A percentile compares a stretch with the other conserved stretches of the same genome.
Evolutionary conservation across 306 rosid species (phyloP).

Genomic region (Echinosophora koreensis): DNA sequence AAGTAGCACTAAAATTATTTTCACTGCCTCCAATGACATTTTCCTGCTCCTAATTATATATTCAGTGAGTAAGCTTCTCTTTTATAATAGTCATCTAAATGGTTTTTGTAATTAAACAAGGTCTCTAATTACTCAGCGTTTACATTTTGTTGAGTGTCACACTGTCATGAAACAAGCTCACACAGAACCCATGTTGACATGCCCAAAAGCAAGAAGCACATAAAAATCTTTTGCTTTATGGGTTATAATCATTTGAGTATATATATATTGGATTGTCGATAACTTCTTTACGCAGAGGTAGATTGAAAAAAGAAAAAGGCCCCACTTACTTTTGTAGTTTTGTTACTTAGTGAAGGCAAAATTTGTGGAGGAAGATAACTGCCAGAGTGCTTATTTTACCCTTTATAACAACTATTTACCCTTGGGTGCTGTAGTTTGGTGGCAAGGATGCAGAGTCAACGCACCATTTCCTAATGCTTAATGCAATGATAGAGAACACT

Average conservation of each 20-base stretch:
- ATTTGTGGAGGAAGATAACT: conserved; percentile 32
- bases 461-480: conserved; percentile 16
- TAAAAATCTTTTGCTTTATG: conserved; percentile 9
- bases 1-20: background rate
- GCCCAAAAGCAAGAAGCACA: conserved; percentile 5
- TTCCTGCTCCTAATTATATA: no score
- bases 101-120: no score
- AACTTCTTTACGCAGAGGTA: background rate
- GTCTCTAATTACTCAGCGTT: no score
- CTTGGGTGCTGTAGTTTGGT: background rate
- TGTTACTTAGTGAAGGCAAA: background rate
- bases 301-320: background rate
- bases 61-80: no score
- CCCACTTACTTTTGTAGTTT: conserved; percentile 28
- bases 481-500: conserved; percentile 4
- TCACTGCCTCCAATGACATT: background rate
- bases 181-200: background rate
- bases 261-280: conserved; percentile 8
- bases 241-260: conserved; percentile 11
- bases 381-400: conserved; percentile 9
- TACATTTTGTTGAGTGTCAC: conserved; percentile 6
- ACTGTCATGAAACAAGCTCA: conserved; percentile 10
- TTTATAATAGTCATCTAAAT: no score
- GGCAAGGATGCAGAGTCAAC: conserved; percentile 4
- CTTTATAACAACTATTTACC: background rate